Conservation (phyloP, 1,284 basidiomycete genomes). For the Ustilago cynodontis region DNA sequence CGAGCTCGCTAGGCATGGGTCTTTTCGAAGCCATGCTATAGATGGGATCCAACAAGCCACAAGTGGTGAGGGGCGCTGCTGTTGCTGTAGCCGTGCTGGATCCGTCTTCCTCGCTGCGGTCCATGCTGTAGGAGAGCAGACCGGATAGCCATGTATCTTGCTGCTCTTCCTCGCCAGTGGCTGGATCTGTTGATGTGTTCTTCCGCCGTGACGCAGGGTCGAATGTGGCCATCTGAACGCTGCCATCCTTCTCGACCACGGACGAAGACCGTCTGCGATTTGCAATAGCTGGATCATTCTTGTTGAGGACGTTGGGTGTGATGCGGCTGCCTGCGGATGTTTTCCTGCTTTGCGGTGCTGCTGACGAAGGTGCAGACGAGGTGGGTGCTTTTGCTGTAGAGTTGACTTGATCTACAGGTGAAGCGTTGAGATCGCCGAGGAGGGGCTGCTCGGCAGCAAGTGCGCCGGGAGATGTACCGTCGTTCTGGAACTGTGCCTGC, state of each 20-base stretch:
- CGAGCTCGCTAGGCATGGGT: slow-evolving; percentile 23
- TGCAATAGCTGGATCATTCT: slow-evolving; percentile 28
- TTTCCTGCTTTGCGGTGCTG: slow-evolving; percentile 29
- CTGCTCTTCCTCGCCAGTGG: neutral
- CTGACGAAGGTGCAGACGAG: slow-evolving; percentile 24
- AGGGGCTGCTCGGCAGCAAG: slow-evolving; percentile 8
- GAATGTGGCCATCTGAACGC: slow-evolving; percentile 29
- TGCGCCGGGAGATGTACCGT: neutral
- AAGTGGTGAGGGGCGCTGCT: slow-evolving; percentile 12
- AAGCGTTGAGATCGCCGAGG: neutral
- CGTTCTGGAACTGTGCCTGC: slow-evolving; percentile 3
- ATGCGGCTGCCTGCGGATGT: slow-evolving; percentile 23
- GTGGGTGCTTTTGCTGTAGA: slow-evolving; percentile 4
- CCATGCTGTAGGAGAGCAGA: slow-evolving; percentile 15
- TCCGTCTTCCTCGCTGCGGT: neutral
- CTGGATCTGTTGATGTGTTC: slow-evolving; percentile 3
- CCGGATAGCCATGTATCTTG: slow-evolving; percentile 23
- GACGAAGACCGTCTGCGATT: slow-evolving; percentile 33
- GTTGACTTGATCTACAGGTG: slow-evolving; percentile 5
- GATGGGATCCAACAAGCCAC: slow-evolving; percentile 37
- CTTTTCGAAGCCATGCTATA: slow-evolving; percentile 35
- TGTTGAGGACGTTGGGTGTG: slow-evolving; percentile 33
- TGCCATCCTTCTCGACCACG: slow-evolving; percentile 34
- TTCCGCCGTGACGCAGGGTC: slow-evolving; percentile 16
- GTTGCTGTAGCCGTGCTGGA: slow-evolving; percentile 4